These are phyloP conservation scores for Entophlyctis luteolus DNA, from an alignment of 192 early-diverging fungal species.

Conservation along the genomic window DNA sequence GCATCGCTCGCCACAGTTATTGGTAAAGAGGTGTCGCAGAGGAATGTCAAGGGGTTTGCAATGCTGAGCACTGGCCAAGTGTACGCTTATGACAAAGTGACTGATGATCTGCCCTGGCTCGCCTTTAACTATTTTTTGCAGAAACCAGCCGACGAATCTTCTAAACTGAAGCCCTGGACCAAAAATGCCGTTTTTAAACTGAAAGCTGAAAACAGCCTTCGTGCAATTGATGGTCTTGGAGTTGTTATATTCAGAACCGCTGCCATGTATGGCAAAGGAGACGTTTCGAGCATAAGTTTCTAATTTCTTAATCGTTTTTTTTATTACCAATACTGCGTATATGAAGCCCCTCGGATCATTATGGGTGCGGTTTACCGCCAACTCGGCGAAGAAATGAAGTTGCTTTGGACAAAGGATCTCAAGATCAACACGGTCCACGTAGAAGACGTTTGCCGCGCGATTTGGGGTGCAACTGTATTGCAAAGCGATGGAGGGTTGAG, in stretches of 20 bases:
- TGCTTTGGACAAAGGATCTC: constrained; percentile 88
- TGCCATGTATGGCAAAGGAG: constrained; percentile 81
- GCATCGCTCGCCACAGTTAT: constrained; percentile 68
- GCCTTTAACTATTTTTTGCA: neutral
- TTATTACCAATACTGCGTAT: neutral
- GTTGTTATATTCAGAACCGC: constrained; percentile 82
- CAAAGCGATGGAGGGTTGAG: constrained; percentile 48
- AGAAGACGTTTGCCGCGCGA: constrained; percentile 62
- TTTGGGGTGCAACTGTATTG: constrained; percentile 49
- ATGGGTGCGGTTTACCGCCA: constrained; percentile 84
- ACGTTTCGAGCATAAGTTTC: constrained; percentile 71
- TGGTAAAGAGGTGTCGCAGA: constrained; percentile 77
- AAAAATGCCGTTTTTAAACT: constrained; percentile 66
- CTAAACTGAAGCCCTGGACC: constrained; percentile 84
- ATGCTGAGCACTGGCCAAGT: constrained; percentile 88
- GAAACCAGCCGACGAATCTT: constrained; percentile 57
- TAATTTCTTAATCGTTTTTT: constrained; percentile 23
- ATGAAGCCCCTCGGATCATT: constrained; percentile 82
- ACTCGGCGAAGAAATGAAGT: constrained; percentile 81
- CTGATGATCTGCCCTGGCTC: neutral
- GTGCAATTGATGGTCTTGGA: constrained; percentile 75
- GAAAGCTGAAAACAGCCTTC: constrained; percentile 74
- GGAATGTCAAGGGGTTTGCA: constrained; percentile 70
- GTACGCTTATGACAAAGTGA: constrained; percentile 75
- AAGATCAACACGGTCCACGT: constrained; percentile 96